Conservation (phyloP, 2,329 filamentous ascomycete genomes). For the Hyphodiscus sp. region DNA sequence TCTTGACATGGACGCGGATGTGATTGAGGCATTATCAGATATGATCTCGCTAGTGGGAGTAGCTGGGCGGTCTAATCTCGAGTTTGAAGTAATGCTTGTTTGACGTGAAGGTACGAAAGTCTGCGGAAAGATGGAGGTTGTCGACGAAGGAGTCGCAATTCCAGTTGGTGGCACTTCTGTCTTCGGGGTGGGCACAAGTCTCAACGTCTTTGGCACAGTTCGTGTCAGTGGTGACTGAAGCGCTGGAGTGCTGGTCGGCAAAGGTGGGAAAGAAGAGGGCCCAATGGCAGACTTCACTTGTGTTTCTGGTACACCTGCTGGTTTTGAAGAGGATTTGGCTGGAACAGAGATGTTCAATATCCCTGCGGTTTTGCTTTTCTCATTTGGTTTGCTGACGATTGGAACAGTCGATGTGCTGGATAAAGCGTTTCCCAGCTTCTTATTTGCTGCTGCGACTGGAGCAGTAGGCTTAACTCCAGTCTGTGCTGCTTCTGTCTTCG, state of each 20-base stretch:
- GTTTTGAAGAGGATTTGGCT: slow-evolving; percentile 31
- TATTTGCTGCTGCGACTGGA: slow-evolving; percentile 6
- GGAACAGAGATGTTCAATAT: slow-evolving; percentile 45
- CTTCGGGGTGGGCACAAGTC: slow-evolving; percentile 63
- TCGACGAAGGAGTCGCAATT: slow-evolving; percentile 26
- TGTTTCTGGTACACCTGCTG: slow-evolving; percentile 10
- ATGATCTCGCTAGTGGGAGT: slow-evolving; percentile 68
- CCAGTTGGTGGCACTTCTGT: slow-evolving; percentile 44
- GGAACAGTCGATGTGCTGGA: slow-evolving; percentile 3
- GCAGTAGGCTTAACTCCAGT: slow-evolving; percentile 8
- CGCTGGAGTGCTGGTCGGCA: slow-evolving; percentile 41
- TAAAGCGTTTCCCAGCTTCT: slow-evolving; percentile 2
- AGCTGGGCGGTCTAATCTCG: slow-evolving; percentile 49
- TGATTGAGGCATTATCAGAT: slow-evolving; percentile 70
- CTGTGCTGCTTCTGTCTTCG: slow-evolving; percentile 13
- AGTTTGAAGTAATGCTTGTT: slow-evolving; percentile 42
- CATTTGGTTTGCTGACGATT: slow-evolving; percentile 12
- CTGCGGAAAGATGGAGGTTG: slow-evolving; percentile 32
- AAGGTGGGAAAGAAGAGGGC: slow-evolving; percentile 43
- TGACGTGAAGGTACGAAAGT: slow-evolving; percentile 41
- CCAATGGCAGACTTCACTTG: slow-evolving; percentile 12
- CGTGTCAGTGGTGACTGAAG: slow-evolving; percentile 47
- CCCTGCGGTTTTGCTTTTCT: slow-evolving; percentile 26
- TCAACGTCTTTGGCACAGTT: slow-evolving; percentile 56
- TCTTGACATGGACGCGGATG: slow-evolving; percentile 66